Evolutionary conservation across 2,329 filamentous ascomycete genomes (phyloP).

Genomic region (Colletotrichum tabaci): DNA sequence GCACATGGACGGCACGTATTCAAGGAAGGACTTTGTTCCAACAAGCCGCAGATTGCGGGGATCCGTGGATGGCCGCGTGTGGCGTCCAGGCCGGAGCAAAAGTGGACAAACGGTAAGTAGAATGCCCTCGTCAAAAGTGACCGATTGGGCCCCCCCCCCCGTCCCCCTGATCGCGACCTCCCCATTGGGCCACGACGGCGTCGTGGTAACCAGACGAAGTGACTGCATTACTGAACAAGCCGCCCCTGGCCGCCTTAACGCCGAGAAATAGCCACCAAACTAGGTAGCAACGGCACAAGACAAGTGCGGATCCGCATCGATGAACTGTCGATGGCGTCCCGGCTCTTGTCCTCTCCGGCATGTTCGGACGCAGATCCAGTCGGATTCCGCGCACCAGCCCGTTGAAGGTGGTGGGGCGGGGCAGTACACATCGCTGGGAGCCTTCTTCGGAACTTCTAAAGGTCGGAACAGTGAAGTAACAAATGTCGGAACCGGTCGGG

Average conservation of each 20-base stretch:
- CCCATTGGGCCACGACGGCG: neutral
- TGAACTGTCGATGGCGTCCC: neutral
- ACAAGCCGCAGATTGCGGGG: slow-evolving; percentile 10
- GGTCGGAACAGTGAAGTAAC: neutral
- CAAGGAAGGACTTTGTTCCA: neutral
- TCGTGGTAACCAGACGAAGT: neutral
- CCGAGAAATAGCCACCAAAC: neutral
- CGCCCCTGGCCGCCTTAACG: neutral
- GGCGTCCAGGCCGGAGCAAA: neutral
- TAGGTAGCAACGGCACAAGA: neutral
- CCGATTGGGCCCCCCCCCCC: neutral
- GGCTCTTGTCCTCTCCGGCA: neutral
- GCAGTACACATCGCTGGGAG: neutral
- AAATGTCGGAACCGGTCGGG: neutral
- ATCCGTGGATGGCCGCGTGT: neutral
- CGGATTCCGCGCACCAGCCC: neutral
- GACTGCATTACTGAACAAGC: neutral
- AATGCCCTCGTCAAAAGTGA: neutral
- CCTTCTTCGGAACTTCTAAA: neutral
- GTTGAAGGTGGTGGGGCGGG: neutral
- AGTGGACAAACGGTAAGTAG: neutral
- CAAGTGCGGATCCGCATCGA: slow-evolving; percentile 10
- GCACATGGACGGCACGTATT: neutral
- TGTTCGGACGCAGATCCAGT: neutral
- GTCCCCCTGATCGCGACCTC: neutral